Conservation (phyloP, 257 asterid species). For the Scutellaria galericulata region DNA sequence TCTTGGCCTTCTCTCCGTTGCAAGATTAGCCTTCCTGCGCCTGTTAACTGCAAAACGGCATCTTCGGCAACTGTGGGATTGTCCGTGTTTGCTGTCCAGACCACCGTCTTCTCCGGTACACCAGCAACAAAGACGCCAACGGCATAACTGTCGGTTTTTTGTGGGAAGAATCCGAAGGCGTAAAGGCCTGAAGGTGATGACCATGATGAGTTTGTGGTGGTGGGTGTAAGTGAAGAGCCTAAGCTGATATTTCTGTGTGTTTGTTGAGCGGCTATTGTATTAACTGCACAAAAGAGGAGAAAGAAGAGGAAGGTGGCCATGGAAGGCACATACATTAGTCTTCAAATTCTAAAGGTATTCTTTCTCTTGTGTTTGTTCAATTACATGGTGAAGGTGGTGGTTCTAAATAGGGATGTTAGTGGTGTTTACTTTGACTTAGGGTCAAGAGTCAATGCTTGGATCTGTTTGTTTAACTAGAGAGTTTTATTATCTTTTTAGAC, state of each 20-base stretch:
- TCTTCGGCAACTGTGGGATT: slow-evolving; percentile 36
- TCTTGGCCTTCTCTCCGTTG: slow-evolving; percentile 24
- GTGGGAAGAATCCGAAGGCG: slow-evolving; percentile 50
- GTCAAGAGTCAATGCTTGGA: neutral
- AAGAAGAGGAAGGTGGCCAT: slow-evolving; percentile 33
- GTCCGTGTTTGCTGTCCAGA: slow-evolving; percentile 45
- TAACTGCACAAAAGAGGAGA: slow-evolving; percentile 12
- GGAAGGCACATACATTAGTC: neutral
- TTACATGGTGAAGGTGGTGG: no score
- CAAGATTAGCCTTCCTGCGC: slow-evolving; percentile 47
- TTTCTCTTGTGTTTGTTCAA: no score
- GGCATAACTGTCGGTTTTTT: slow-evolving; percentile 21
- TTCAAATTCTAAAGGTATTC: neutral
- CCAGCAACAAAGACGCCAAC: slow-evolving; percentile 39
- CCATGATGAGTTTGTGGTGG: slow-evolving; percentile 38
- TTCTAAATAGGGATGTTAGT: no score
- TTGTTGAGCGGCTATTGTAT: slow-evolving; percentile 39
- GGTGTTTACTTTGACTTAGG: no score
- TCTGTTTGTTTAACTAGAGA: no score
- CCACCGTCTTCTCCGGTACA: slow-evolving; percentile 20
- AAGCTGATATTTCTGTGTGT: slow-evolving; percentile 37
- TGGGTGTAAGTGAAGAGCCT: slow-evolving; percentile 54
- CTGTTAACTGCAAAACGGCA: slow-evolving; percentile 30
- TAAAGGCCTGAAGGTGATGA: slow-evolving; percentile 40
- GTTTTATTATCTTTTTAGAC: no score